Evolutionary conservation across 1,139 yeast species (phyloP), one percentile per base, ranked within the genome.

Genomic region (Lodderomyces jiufengensis): DNA sequence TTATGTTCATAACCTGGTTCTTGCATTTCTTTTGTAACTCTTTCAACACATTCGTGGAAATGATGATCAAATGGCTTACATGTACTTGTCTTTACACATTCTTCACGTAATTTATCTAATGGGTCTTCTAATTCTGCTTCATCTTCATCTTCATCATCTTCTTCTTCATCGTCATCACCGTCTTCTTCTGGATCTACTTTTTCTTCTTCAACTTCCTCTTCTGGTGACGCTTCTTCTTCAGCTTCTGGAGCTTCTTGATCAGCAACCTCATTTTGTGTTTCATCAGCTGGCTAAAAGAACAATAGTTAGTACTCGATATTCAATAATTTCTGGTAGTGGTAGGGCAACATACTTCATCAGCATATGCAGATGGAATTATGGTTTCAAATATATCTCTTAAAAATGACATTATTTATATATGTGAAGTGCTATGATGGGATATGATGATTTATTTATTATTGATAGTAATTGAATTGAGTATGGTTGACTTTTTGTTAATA

Each of bases 31-130:
- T 81, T 78, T 50, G 90, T 80, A 49, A 92, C 97, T 72, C 97
- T 86, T 65, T 84, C 97, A 43, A 80, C 79, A 76, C 98, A 92
- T 66, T 90, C 97, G 45, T 84, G 82, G 70, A 84, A 88, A 67
- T 90, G 97, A 66, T 90, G 97, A 59, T 77, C 74, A 62, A 73
- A 76, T 48, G 80, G 80, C 52, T 80, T 75, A 65, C 95, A 86
- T 43, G 78, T 80, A 41, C 76, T 73, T 36, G 80, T 72, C 45
- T 78, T 69, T 46, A 78, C 69, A 67, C 94, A 81, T 61, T 80
- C 84, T 48, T 72, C 83, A 56, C 75, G 76, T 55, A 84, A 61
- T 36, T 73, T 68, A 43, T 80, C 92, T 45, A 79, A 62, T 59
- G 81, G 94, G 61, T 84, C 95, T 37, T 55, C 74, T 28, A 55